These are phyloP conservation scores for Cercospora canescens DNA, from an alignment of 2,329 filamentous ascomycete genomes.

Conservation along the genomic window DNA sequence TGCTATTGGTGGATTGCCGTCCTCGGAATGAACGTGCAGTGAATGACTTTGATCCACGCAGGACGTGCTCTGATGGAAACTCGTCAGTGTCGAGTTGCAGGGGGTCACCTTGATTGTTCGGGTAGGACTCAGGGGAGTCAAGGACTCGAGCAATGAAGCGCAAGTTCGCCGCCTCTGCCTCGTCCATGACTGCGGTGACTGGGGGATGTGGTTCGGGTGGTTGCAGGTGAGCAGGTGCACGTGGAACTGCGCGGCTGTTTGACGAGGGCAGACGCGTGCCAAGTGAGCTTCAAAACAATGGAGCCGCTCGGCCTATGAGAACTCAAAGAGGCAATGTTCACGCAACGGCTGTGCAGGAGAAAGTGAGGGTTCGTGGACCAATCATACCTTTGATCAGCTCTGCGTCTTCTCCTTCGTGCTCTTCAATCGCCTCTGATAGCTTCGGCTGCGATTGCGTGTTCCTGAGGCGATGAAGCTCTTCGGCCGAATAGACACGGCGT, in stretches of 20 bases:
- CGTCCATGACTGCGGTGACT: slow-evolving; percentile 8
- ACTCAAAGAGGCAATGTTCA: background rate
- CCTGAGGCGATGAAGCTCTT: slow-evolving; percentile 38
- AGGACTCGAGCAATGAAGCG: slow-evolving; percentile 10
- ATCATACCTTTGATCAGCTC: slow-evolving; percentile 40
- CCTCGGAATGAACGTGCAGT: slow-evolving; percentile 38
- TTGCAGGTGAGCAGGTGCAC: slow-evolving; percentile 1
- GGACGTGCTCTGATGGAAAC: slow-evolving; percentile 37
- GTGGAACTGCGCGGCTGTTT: background rate
- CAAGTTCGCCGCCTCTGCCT: slow-evolving; percentile 2
- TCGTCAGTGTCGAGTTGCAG: slow-evolving; percentile 20
- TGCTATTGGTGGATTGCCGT: slow-evolving; percentile 30
- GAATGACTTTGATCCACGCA: slow-evolving; percentile 39
- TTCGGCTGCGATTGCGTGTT: slow-evolving; percentile 36
- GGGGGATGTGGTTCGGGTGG: background rate
- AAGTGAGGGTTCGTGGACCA: slow-evolving; percentile 7
- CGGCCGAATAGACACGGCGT: slow-evolving; percentile 40
- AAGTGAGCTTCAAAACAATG: slow-evolving; percentile 15
- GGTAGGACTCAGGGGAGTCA: background rate
- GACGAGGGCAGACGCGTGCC: background rate
- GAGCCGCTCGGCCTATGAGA: slow-evolving; percentile 7
- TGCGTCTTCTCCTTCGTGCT: slow-evolving; percentile 38
- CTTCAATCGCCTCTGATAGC: slow-evolving; percentile 37
- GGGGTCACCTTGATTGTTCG: background rate
- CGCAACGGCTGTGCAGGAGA: slow-evolving; percentile 2